Conservation (phyloP, 306 rosid genomes). For the Cucurbita argyrosperma region DNA sequence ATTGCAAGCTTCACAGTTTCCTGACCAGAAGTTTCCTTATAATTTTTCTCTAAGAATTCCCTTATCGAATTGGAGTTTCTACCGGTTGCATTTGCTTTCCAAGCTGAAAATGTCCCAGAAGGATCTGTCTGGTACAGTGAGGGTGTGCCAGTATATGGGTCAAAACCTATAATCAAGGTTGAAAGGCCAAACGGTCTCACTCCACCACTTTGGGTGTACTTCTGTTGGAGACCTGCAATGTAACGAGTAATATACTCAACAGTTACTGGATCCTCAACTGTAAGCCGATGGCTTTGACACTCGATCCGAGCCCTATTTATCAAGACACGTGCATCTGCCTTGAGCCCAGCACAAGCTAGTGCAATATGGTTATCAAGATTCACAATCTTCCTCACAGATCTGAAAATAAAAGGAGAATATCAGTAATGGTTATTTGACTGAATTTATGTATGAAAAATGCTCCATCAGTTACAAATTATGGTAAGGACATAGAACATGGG, state of each 20-base stretch:
- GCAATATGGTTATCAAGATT: constrained; percentile 53
- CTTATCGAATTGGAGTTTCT: constrained; percentile 20
- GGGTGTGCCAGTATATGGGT: constrained; percentile 65
- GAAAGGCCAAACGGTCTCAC: constrained; percentile 97
- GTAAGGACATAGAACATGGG: not conserved
- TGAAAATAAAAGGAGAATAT: constrained; percentile 7
- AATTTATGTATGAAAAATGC: not conserved
- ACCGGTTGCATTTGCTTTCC: constrained; percentile 18
- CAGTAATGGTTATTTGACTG: not conserved
- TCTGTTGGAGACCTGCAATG: constrained; percentile 98
- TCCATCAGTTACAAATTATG: not conserved
- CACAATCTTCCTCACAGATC: constrained; percentile 50
- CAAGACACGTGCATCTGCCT: constrained; percentile 93
- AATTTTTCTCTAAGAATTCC: constrained; percentile 90
- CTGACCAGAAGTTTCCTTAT: constrained; percentile 36
- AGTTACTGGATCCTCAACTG: constrained; percentile 92
- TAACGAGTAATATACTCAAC: constrained; percentile 89
- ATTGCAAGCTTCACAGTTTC: constrained; percentile 83
- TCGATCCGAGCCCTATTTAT: constrained; percentile 82
- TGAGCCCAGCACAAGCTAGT: constrained; percentile 93
- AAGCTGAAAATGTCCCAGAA: constrained; percentile 15
- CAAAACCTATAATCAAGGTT: constrained; percentile 88
- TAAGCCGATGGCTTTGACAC: constrained; percentile 93
- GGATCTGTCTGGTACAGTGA: constrained; percentile 31
- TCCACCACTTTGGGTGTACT: constrained; percentile 98